These are phyloP conservation scores for Taiwanofungus camphoratus DNA, from an alignment of 1,284 basidiomycete genomes.

Conservation along the genomic window DNA sequence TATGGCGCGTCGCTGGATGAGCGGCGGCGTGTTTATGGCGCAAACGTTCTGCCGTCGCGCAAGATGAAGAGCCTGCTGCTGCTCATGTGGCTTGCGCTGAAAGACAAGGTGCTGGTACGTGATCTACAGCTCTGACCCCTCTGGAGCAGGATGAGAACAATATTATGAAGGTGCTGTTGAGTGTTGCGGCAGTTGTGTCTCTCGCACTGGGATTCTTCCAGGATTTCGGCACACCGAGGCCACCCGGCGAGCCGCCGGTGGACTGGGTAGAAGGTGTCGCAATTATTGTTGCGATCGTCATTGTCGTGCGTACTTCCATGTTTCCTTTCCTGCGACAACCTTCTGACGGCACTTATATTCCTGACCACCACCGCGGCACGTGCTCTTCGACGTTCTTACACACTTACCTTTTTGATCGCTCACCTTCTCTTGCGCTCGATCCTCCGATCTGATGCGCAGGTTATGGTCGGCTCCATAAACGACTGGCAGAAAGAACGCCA, in stretches of 20 bases:
- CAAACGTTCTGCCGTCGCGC: slow-evolving; percentile 77
- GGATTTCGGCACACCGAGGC: slow-evolving; percentile 73
- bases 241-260: slow-evolving; percentile 58
- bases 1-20: slow-evolving; percentile 56
- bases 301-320: slow-evolving; percentile 55
- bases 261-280: slow-evolving; percentile 99
- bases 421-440: too few species aligned
- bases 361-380: too few species aligned
- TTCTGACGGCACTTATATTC: slow-evolving; percentile 2
- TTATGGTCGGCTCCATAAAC: slow-evolving; percentile 83
- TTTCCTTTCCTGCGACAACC: neutral
- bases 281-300: slow-evolving; percentile 84
- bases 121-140: neutral
- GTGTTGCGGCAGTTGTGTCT: slow-evolving; percentile 88
- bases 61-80: slow-evolving; percentile 75
- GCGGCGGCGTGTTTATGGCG: slow-evolving; percentile 74
- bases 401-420: neutral
- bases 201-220: slow-evolving; percentile 93
- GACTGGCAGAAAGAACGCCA: slow-evolving; percentile 98
- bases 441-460: slow-evolving; percentile 44
- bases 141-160: neutral
- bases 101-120: slow-evolving; percentile 90
- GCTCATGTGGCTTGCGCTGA: slow-evolving; percentile 92
- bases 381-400: slow-evolving; percentile 2
- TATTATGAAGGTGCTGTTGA: slow-evolving; percentile 73